Evolutionary conservation across 1,284 basidiomycete species (phyloP).

Genomic region (Gymnopus androsaceus): DNA sequence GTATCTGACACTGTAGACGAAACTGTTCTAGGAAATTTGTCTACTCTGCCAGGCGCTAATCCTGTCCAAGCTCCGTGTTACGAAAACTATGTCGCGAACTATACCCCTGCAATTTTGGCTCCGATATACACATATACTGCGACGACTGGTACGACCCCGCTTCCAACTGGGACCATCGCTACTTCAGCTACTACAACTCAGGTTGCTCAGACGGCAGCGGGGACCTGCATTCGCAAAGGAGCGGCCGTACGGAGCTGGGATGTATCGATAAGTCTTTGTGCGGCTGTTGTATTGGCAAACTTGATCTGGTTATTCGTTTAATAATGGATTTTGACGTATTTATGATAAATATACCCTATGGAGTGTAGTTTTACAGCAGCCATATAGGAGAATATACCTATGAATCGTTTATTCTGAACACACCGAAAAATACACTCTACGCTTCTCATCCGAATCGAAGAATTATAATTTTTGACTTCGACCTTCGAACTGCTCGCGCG

Average conservation of each 20-base stretch:
- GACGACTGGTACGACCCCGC: neutral
- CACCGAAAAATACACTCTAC: too few species aligned
- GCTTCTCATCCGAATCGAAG: too few species aligned
- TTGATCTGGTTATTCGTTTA: neutral
- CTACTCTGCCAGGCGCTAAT: slow-evolving; percentile 13
- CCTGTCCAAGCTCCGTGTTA: slow-evolving; percentile 18
- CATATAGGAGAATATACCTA: too few species aligned
- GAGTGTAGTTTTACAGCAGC: too few species aligned
- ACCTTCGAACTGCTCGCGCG: too few species aligned
- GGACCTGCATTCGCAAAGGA: slow-evolving; percentile 16
- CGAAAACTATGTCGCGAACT: slow-evolving; percentile 10
- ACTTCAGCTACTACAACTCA: slow-evolving; percentile 2
- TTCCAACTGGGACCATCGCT: slow-evolving; percentile 10
- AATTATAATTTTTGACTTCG: too few species aligned
- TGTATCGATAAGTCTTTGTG: neutral
- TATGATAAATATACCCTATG: too few species aligned
- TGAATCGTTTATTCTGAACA: too few species aligned
- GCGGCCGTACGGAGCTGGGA: neutral
- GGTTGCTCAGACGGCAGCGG: slow-evolving; percentile 8
- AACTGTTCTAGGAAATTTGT: slow-evolving; percentile 14
- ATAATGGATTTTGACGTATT: too few species aligned
- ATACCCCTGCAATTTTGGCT: slow-evolving; percentile 11
- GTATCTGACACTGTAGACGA: slow-evolving; percentile 41
- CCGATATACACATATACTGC: slow-evolving; percentile 12
- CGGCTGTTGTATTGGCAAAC: neutral